These are phyloP conservation scores for Phylloporus rhodoxanthus DNA, from an alignment of 768 basidiomycete genomes.

Conservation along the genomic window DNA sequence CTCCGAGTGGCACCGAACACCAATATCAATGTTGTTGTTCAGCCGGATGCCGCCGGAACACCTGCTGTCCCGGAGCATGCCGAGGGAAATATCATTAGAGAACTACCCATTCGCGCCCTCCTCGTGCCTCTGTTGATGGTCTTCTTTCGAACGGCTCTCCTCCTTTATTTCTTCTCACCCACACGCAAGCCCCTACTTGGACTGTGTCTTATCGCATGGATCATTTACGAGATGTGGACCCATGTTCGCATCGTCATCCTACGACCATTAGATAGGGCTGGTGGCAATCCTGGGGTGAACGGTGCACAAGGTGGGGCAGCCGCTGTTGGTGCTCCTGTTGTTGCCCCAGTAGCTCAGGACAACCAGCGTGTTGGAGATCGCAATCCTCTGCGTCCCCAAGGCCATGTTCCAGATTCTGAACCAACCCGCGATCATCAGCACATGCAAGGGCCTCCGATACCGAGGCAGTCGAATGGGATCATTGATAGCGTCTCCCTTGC, in stretches of 20 bases:
- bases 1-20: conserved; percentile 35
- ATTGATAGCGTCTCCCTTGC: conserved; percentile 52
- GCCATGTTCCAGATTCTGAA: conserved; percentile 12
- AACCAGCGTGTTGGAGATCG: conserved; percentile 14
- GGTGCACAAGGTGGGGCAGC: conserved; percentile 15
- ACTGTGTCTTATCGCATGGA: conserved; percentile 60
- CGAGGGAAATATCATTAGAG: conserved; percentile 39
- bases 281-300: conserved; percentile 18
- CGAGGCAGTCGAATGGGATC: conserved; percentile 29
- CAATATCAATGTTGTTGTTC: conserved; percentile 16
- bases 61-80: conserved; percentile 15
- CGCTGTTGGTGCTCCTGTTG: conserved; percentile 22
- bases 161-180: conserved; percentile 75
- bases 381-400: conserved; percentile 13
- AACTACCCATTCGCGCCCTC: conserved; percentile 61
- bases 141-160: conserved; percentile 57
- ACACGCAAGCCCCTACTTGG: conserved; percentile 67
- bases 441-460: conserved; percentile 26
- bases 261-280: conserved; percentile 34
- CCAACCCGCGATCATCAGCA: conserved; percentile 16
- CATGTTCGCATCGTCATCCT: conserved; percentile 48
- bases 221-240: conserved; percentile 71
- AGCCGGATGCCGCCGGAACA: conserved; percentile 13
- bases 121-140: conserved; percentile 64
- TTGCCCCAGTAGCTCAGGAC: conserved; percentile 13